Percentiles rank a stretch among this genome's conserved stretches.
phyloP scores from a whole-genome alignment of 2,329 filamentous ascomycete genomes.

The Xylaria sp. region DNA sequence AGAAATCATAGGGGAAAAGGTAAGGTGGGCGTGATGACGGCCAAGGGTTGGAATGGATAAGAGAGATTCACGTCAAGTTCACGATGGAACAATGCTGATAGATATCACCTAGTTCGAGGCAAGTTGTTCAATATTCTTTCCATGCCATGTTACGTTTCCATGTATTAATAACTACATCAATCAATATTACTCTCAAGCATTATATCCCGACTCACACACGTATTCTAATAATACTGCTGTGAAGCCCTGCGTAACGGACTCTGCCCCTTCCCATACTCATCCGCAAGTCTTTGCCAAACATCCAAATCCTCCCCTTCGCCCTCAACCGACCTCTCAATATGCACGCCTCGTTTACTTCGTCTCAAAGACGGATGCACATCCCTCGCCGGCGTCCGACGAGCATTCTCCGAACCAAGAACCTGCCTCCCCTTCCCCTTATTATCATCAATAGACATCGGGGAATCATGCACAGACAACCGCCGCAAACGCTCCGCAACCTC shows the following conservation, averaged over 20 bases:
- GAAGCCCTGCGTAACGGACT: neutral
- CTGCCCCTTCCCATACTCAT: slow-evolving; percentile 9
- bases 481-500: neutral
- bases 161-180: too few relatives aligned
- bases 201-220: too few relatives aligned
- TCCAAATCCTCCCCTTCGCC: slow-evolving; percentile 10
- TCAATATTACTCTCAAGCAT: too few relatives aligned
- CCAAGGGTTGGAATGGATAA: neutral
- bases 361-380: neutral
- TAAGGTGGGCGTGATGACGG: neutral
- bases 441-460: neutral
- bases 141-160: too few relatives aligned
- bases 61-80: neutral
- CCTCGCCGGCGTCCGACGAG: neutral
- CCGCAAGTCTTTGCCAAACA: slow-evolving; percentile 22
- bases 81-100: neutral
- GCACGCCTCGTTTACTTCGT: neutral
- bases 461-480: neutral
- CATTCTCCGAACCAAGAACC: neutral
- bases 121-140: too few relatives aligned
- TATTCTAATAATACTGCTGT: too few relatives aligned
- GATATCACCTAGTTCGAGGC: too few relatives aligned
- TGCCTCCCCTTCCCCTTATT: neutral
- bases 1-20: neutral
- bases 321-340: neutral